phyloP scores from a whole-genome alignment of 2,329 filamentous ascomycete genomes.

The Leptodontidium sp. region DNA sequence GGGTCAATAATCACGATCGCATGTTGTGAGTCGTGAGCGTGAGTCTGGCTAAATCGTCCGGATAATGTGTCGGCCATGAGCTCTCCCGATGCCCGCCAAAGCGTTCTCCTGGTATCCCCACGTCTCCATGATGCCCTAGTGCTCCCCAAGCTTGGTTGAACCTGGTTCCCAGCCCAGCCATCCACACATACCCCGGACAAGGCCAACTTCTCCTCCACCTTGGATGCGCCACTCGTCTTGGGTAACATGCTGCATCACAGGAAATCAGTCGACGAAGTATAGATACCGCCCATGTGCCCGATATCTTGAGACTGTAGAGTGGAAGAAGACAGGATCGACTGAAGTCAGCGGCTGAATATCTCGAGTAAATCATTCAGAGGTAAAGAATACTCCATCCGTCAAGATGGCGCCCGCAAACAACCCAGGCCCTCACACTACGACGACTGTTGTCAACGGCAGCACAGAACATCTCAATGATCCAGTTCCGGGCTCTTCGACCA shows the following conservation, averaged over 20 bases:
- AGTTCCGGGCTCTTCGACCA: conserved; percentile 6
- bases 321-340: background rate
- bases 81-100: background rate
- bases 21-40: too few species aligned
- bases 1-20: too few species aligned
- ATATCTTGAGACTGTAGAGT: background rate
- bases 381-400: background rate
- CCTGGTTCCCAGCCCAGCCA: background rate
- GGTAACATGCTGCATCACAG: background rate
- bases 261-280: background rate
- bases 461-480: conserved; percentile 1
- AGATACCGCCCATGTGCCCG: background rate
- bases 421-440: background rate
- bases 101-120: background rate
- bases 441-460: background rate
- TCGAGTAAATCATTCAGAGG: background rate
- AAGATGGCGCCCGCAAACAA: background rate
- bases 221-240: background rate
- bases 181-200: conserved; percentile 1
- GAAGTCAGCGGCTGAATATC: background rate
- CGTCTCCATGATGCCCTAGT: background rate
- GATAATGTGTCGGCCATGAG: background rate
- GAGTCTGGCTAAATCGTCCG: background rate
- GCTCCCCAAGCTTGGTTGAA: conserved; percentile 7
- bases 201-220: background rate